A percentile compares a stretch with the other conserved stretches of the same genome.
These are phyloP conservation scores for Schizochytrium sp. DNA, from an alignment of 108 stramenopile species.

Conservation along the genomic window DNA sequence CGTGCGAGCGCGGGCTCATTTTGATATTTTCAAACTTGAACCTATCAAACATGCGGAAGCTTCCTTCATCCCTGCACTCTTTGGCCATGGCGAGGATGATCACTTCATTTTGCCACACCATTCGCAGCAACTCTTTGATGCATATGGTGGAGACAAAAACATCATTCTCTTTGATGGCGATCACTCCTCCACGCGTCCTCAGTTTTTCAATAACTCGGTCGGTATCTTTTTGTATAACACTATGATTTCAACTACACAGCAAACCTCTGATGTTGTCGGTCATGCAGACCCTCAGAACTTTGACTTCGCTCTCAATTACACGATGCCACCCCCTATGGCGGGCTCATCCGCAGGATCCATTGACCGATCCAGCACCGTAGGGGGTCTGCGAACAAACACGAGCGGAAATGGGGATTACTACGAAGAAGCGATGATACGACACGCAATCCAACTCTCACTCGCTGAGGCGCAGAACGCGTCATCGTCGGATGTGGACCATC, in stretches of 20 bases:
- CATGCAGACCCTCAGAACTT: constrained; percentile 6
- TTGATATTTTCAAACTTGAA: constrained; percentile 63
- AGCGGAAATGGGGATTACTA: neutral
- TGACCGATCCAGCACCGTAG: neutral
- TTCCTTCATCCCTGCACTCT: constrained; percentile 76
- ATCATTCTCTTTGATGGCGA: constrained; percentile 74
- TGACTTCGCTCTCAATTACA: constrained; percentile 11
- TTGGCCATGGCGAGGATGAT: constrained; percentile 70
- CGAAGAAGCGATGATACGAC: constrained; percentile 53
- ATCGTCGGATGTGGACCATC: neutral
- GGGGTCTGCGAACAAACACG: neutral
- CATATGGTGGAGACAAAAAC: constrained; percentile 78
- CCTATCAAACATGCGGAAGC: constrained; percentile 65
- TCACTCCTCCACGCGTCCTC: constrained; percentile 72
- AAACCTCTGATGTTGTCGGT: neutral
- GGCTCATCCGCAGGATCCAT: neutral
- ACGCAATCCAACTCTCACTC: constrained; percentile 50
- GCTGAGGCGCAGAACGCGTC: constrained; percentile 1
- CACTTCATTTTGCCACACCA: constrained; percentile 74
- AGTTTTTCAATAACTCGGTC: constrained; percentile 69
- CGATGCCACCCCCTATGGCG: constrained; percentile 12
- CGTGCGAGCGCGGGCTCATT: constrained; percentile 58
- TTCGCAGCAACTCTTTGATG: constrained; percentile 65
- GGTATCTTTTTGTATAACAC: constrained; percentile 71
- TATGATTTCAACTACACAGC: constrained; percentile 1